Evolutionary conservation across 116 monocot genomes (phyloP).

Genomic region (Dioscorea cayenensis): DNA sequence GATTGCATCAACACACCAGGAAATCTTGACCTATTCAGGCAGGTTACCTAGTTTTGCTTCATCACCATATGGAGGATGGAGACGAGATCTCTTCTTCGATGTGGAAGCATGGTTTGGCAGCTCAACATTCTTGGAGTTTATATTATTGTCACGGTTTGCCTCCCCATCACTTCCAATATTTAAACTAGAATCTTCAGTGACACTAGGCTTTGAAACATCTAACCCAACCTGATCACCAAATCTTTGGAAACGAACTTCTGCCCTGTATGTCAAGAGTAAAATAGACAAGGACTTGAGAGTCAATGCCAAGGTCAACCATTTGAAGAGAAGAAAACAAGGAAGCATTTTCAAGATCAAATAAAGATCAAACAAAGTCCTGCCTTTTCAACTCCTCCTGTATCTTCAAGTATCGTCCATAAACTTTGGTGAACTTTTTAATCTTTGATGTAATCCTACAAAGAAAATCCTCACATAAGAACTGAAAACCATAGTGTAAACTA

Average conservation of each 20-base stretch:
- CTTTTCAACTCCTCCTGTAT: conserved; percentile 81
- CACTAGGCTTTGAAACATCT: conserved; percentile 33
- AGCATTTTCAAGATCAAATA: too few species aligned
- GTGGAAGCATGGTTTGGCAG: conserved; percentile 35
- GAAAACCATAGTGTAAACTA: background rate
- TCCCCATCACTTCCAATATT: conserved; percentile 63
- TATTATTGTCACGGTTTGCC: conserved; percentile 25
- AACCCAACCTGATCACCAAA: conserved; percentile 49
- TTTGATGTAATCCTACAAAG: conserved; percentile 63
- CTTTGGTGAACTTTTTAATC: conserved; percentile 72
- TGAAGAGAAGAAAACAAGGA: background rate
- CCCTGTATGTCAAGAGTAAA: conserved; percentile 25
- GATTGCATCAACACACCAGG: background rate
- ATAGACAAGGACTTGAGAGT: background rate
- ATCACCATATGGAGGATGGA: conserved; percentile 28
- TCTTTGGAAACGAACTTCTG: conserved; percentile 55
- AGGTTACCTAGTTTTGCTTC: conserved; percentile 48
- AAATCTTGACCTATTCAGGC: background rate
- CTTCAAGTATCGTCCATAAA: conserved; percentile 56
- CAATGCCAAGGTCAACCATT: background rate
- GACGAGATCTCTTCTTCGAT: conserved; percentile 43
- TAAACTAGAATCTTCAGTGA: conserved; percentile 66
- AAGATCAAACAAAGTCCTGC: conserved; percentile 15
- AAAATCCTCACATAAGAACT: background rate
- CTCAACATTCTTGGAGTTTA: conserved; percentile 28